Conservation (phyloP, 768 basidiomycete species). For the Mycena indigotica region DNA sequence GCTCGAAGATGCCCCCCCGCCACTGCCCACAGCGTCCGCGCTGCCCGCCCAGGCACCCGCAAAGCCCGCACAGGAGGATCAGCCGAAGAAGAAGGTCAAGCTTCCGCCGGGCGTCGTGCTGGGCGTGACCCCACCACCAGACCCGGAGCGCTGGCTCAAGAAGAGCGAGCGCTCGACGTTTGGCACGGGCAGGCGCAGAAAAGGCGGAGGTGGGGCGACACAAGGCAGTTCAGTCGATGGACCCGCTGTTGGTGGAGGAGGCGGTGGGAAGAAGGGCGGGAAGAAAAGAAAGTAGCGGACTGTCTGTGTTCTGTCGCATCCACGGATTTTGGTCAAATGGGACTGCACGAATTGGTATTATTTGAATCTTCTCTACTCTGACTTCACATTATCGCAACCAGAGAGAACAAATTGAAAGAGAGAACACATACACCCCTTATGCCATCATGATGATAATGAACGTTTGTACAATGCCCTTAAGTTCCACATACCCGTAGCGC, state of each 20-base stretch:
- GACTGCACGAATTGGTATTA: no score
- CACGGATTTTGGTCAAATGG: no score
- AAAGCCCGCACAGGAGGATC: constrained; percentile 34
- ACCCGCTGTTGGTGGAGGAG: constrained; percentile 32
- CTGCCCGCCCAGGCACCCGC: constrained; percentile 33
- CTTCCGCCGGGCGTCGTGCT: constrained; percentile 76
- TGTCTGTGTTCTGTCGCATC: no score
- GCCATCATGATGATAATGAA: no score
- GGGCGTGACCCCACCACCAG: constrained; percentile 79
- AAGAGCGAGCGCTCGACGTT: constrained; percentile 75
- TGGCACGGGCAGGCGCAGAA: constrained; percentile 55
- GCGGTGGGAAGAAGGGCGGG: constrained; percentile 42
- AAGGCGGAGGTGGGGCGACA: constrained; percentile 63
- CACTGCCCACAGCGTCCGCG: constrained; percentile 42
- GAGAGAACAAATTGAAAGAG: no score
- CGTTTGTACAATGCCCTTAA: no score
- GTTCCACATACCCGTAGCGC: no score
- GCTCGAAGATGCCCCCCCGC: constrained; percentile 66
- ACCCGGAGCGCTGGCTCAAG: constrained; percentile 88
- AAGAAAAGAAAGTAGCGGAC: constrained; percentile 70
- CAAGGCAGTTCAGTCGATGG: constrained; percentile 60
- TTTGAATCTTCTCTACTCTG: no score
- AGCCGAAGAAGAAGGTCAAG: constrained; percentile 51
- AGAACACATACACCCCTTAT: no score
- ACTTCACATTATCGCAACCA: no score